These are phyloP conservation scores for Danielia reshetovae DNA, from an alignment of 805 yeast species.

Conservation along the genomic window DNA sequence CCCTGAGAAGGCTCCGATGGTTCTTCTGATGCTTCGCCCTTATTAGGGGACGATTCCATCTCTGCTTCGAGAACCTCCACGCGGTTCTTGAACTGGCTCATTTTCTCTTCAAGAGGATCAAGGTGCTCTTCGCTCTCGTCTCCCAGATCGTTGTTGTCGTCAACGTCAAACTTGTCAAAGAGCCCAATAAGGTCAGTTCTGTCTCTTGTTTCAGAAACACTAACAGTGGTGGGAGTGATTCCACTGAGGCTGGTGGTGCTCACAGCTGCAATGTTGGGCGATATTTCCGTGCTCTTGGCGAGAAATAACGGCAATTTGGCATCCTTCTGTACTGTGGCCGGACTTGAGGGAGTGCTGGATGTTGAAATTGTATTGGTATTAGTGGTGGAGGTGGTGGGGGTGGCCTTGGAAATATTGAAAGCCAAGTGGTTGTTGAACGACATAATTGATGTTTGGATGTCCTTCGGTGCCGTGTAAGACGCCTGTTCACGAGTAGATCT, in stretches of 20 bases:
- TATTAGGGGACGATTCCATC: neutral
- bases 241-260: conserved; percentile 9
- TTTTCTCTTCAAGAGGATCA: conserved; percentile 12
- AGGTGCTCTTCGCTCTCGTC: neutral
- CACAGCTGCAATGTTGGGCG: conserved; percentile 7
- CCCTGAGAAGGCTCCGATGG: neutral
- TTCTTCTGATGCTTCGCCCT: neutral
- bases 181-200: conserved; percentile 25
- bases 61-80: too few relatives aligned
- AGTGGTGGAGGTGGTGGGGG: conserved; percentile 41
- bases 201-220: conserved; percentile 13
- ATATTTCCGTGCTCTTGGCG: conserved; percentile 1
- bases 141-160: conserved; percentile 1
- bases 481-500: too few relatives aligned
- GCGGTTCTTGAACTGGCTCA: conserved; percentile 7
- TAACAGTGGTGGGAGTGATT: conserved; percentile 22
- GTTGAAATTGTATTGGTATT: conserved; percentile 26
- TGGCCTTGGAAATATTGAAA: conserved; percentile 35
- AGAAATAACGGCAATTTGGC: conserved; percentile 1
- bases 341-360: conserved; percentile 11
- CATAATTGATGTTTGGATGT: conserved; percentile 19
- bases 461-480: neutral
- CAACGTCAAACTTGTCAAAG: conserved; percentile 33
- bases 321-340: conserved; percentile 1
- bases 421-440: conserved; percentile 26